Conservation (phyloP, 768 basidiomycete genomes). For the Strobilomyces confusus region DNA sequence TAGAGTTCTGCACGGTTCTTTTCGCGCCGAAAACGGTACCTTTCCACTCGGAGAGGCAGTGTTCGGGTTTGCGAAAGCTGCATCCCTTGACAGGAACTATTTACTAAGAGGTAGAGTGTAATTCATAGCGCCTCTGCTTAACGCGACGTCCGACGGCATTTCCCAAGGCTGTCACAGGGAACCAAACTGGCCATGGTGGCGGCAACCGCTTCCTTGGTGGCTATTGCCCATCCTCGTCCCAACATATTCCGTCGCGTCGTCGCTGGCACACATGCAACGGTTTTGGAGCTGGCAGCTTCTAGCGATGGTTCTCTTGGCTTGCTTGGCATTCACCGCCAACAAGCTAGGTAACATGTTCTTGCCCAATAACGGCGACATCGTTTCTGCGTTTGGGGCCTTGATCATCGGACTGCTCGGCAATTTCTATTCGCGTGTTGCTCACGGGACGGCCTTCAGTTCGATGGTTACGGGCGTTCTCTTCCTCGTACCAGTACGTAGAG, state of each 20-base stretch:
- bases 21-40: conserved; percentile 47
- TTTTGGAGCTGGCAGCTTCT: conserved; percentile 66
- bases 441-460: conserved; percentile 82
- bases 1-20: conserved; percentile 51
- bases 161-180: conserved; percentile 68
- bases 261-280: conserved; percentile 72
- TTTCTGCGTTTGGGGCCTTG: conserved; percentile 75
- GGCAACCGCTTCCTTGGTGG: conserved; percentile 80
- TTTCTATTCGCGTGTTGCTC: conserved; percentile 68
- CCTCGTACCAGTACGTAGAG: conserved; percentile 72
- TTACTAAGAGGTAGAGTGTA: conserved; percentile 25
- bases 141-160: conserved; percentile 27
- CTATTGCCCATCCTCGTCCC: conserved; percentile 75
- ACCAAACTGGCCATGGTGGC: conserved; percentile 71
- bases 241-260: conserved; percentile 67
- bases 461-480: conserved; percentile 96
- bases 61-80: conserved; percentile 42
- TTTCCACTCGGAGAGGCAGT: conserved; percentile 39
- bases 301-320: conserved; percentile 81
- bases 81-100: conserved; percentile 29
- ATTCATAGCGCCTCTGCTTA: conserved; percentile 5
- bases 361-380: conserved; percentile 66
- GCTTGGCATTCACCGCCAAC: conserved; percentile 69
- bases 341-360: conserved; percentile 56
- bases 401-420: conserved; percentile 79